These are phyloP conservation scores for Scalesia atractyloides DNA, from an alignment of 129 eudicot genomes.

Conservation along the genomic window DNA sequence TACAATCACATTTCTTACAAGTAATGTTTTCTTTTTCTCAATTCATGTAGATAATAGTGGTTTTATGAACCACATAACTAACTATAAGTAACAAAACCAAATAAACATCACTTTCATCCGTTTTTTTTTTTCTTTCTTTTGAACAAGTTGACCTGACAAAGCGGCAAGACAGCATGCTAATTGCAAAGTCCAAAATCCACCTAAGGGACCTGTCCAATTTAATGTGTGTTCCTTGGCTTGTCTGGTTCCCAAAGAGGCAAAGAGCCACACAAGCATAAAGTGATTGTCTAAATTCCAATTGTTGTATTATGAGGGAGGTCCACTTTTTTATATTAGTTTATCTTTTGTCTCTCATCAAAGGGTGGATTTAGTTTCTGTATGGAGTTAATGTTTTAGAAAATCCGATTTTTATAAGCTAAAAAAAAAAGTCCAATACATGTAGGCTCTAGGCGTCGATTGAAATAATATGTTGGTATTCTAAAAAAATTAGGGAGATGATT, in stretches of 20 bases:
- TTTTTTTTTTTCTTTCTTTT: background rate
- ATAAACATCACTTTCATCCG: background rate
- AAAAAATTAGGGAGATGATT: too few species aligned
- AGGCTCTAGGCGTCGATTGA: too few species aligned
- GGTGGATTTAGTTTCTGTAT: too few species aligned
- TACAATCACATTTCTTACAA: background rate
- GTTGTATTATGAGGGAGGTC: background rate
- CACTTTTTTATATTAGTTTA: background rate
- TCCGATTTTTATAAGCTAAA: too few species aligned
- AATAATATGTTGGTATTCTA: too few species aligned
- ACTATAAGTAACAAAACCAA: background rate
- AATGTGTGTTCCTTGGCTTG: background rate
- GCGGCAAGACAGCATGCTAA: background rate
- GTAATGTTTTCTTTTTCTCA: too few species aligned
- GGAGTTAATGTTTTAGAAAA: too few species aligned
- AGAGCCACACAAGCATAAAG: conserved; percentile 8
- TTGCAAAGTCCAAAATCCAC: background rate
- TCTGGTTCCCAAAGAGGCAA: conserved; percentile 1
- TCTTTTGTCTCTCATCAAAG: too few species aligned
- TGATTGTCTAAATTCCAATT: too few species aligned
- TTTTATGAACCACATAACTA: background rate
- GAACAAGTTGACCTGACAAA: background rate
- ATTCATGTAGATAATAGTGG: too few species aligned
- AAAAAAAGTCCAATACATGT: too few species aligned
- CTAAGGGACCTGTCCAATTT: background rate